Percentiles rank a stretch among this genome's conserved stretches.
Conservation (phyloP, 225 moss, liverwort and hornwort species). For the Polytrichum commune region DNA sequence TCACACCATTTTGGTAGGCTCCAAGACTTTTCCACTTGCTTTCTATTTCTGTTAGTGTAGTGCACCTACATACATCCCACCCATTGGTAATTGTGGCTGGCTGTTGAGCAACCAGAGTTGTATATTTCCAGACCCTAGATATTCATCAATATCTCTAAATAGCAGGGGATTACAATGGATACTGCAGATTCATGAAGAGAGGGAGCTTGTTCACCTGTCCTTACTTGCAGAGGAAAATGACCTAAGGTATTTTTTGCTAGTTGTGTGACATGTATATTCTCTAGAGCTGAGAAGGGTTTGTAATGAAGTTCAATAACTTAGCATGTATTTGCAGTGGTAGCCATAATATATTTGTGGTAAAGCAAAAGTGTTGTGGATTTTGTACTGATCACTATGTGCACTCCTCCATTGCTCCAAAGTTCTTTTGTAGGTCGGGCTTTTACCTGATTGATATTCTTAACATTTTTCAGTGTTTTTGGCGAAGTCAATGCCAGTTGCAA, state of each 20-base stretch:
- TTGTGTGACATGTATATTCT: slow-evolving; percentile 2
- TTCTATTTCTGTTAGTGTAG: slow-evolving; percentile 1
- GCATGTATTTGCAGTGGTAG: no score
- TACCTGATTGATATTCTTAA: not conserved
- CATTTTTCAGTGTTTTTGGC: no score
- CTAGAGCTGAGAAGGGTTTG: no score
- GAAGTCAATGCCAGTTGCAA: no score
- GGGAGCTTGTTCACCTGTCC: slow-evolving; percentile 68
- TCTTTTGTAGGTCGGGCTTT: no score
- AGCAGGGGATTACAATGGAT: not conserved
- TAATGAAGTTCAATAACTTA: no score
- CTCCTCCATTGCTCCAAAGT: no score
- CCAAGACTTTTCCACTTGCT: not conserved
- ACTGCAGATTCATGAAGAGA: slow-evolving; percentile 67
- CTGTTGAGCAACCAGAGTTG: no score
- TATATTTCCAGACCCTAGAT: no score
- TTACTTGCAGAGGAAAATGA: slow-evolving; percentile 50
- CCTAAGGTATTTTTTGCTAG: slow-evolving; percentile 37
- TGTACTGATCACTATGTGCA: not conserved
- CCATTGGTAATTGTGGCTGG: no score
- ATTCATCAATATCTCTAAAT: no score
- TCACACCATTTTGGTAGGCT: slow-evolving; percentile 64
- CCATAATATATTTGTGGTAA: not conserved
- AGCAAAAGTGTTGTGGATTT: not conserved
- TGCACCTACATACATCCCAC: not conserved